These are phyloP conservation scores for Pelomyxa schiedti DNA, from an alignment of 78 protist genomes.

Conservation along the genomic window DNA sequence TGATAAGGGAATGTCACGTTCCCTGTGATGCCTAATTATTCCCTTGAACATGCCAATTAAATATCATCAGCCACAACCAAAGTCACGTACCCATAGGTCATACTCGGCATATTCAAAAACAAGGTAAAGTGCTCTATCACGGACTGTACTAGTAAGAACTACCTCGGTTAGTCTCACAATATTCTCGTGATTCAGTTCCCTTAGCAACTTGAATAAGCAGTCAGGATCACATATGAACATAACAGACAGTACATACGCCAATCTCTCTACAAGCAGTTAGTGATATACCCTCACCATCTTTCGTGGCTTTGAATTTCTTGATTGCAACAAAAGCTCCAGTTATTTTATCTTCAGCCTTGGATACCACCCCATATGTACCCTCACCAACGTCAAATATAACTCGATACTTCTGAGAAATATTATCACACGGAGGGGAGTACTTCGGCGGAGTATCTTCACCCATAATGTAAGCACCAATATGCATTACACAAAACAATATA, in stretches of 20 bases:
- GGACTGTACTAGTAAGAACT: constrained; percentile 9
- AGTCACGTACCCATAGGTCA: constrained; percentile 44
- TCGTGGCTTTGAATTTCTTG: constrained; percentile 35
- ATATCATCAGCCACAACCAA: neutral
- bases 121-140: neutral
- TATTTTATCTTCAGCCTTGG: constrained; percentile 39
- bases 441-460: too few relatives aligned
- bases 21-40: constrained; percentile 28
- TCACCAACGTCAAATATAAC: constrained; percentile 36
- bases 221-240: neutral
- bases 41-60: neutral
- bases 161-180: constrained; percentile 37
- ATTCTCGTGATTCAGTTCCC: constrained; percentile 52
- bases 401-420: constrained; percentile 7
- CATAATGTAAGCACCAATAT: too few relatives aligned
- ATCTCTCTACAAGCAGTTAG: constrained; percentile 55
- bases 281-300: constrained; percentile 58
- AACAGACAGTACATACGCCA: constrained; percentile 13
- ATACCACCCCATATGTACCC: constrained; percentile 64
- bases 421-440: too few relatives aligned
- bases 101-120: constrained; percentile 72
- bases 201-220: constrained; percentile 20
- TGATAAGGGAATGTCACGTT: neutral
- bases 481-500: too few relatives aligned
- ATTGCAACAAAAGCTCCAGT: constrained; percentile 29